Evolutionary conservation across 495 filamentous ascomycete species (phyloP), one percentile per base, ranked within the genome.

Genomic region (Penicillium simplicissimum): DNA sequence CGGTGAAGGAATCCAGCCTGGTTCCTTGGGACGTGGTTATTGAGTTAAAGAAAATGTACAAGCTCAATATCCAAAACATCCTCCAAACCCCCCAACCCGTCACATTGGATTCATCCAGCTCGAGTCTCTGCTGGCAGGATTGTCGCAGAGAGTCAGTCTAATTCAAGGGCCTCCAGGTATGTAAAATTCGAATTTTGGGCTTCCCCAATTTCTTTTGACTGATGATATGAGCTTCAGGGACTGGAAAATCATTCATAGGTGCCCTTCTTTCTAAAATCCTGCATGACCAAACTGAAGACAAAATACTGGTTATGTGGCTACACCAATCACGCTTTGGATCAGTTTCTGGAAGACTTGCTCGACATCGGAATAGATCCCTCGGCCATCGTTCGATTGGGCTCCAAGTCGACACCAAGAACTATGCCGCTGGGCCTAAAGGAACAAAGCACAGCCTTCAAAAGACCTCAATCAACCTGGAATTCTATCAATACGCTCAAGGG

Each of bases 81-180:
- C 54, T 84, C 8, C 42, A 59, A 0, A 72, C 69, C 3, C 31
- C 54, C 8, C 71, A 72, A 11, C 35, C 65, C 8, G 67, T 86
- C 11, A 67, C 54, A 1, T 68, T 90, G 2, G 89, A 92, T 57
- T 35, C 65, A 0, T 86, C 88, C 90, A 93, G 58, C 67, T 79
- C 8, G 60, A 74, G 0, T 88, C 88, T 17, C 62, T 93, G 0
- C 28, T 86, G 11, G 68, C 76, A 4, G 84, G 84, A 0, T 63
- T 93, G 35, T 74, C 60, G 0, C 83, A 82, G 21, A 70, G 68
- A 11, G 76, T 93, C 5, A 86, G 85, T 64, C 66, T 88, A 1
- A 88, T 93, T 13, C 90, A 93, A 72, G 90, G 91, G 0, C 90
- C 91, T 0, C 90, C 90, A 72, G 89, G 88, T 89, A 78, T 47